Evolutionary conservation across 2,329 filamentous ascomycete species (phyloP), one percentile per base, ranked within the genome.

Genomic region (Apiospora pterosperma): DNA sequence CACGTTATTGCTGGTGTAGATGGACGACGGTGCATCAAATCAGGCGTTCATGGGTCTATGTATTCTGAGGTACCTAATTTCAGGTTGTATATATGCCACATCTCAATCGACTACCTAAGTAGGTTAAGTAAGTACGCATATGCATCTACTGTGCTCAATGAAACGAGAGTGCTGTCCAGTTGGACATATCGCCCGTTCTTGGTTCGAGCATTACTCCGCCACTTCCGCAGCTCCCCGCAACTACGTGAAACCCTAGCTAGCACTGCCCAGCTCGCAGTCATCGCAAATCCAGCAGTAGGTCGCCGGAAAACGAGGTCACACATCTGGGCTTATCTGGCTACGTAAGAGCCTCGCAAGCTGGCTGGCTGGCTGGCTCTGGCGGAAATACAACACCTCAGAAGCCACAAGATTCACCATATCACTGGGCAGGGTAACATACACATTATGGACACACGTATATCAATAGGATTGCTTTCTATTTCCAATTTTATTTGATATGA

Each of bases 11-110:
- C 19, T 10, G 41, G 41, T 48, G 48, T 55, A 55, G 48, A 55
- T 55, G 19, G 48, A 36, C 25, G 60, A 48, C 39, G 41, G 38
- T 62, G 60, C 60, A 62, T 62, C 25, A n/a, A 62, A 48, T 36
- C 28, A 23, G 60, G 60, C 38, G 60, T 62, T 62, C 31, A 44
- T 39, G 5, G 23, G 31, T 55, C 19, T 31, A 34, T 34, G 4
- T 34, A 8, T 25, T 28, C 23, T 16, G 42, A 48, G 11, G 12
- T 48, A 34, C 12, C 19, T n/a, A 34, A 3, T 55, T 34, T n/a
- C 48, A 34, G 25, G 48, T 12, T 34, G 48, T 55, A 34, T 28
- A 55, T 55, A 55, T n/a, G 8, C 34, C 48, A 16, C 25, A 55
- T 55, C 28, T 11, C 28, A 5, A 55, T 34, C 16, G 6, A 25